Evolutionary conservation across 106 monocot species (phyloP).

Genomic region (Apostasia ramifera): DNA sequence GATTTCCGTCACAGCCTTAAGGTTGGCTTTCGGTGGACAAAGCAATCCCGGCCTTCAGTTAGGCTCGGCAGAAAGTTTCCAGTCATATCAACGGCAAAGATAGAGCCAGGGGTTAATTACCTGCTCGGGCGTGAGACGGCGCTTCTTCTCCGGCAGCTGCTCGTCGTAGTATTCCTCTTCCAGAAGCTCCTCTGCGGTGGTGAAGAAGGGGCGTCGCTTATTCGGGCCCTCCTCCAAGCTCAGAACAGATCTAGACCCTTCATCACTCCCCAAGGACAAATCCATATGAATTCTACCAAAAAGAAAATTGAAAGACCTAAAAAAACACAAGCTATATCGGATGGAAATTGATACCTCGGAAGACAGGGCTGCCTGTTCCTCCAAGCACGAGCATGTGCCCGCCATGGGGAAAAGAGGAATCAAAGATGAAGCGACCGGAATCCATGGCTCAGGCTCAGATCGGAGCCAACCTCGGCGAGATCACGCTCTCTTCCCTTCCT

Average conservation of each 20-base stretch:
- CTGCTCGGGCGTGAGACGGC: conserved; percentile 85
- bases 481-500: neutral
- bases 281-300: neutral
- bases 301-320: neutral
- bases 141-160: conserved; percentile 79
- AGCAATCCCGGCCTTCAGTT: too few species aligned
- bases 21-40: too few species aligned
- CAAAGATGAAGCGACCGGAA: conserved; percentile 40
- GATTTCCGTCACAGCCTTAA: too few species aligned
- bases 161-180: conserved; percentile 92
- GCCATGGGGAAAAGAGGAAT: conserved; percentile 10
- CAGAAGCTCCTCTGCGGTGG: conserved; percentile 43
- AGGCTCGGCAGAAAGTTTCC: conserved; percentile 22
- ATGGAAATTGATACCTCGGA: conserved; percentile 8
- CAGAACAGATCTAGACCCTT: conserved; percentile 23
- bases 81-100: conserved; percentile 62
- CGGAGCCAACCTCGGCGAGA: neutral
- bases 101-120: conserved; percentile 34
- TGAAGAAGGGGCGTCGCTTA: conserved; percentile 46
- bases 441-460: conserved; percentile 27
- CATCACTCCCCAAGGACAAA: neutral
- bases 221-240: conserved; percentile 13
- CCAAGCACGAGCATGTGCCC: conserved; percentile 29
- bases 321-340: neutral
- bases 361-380: conserved; percentile 17